Base-by-base conservation (phyloP, 176 grass and related monocot species). In the Zea luxurians region DNA sequence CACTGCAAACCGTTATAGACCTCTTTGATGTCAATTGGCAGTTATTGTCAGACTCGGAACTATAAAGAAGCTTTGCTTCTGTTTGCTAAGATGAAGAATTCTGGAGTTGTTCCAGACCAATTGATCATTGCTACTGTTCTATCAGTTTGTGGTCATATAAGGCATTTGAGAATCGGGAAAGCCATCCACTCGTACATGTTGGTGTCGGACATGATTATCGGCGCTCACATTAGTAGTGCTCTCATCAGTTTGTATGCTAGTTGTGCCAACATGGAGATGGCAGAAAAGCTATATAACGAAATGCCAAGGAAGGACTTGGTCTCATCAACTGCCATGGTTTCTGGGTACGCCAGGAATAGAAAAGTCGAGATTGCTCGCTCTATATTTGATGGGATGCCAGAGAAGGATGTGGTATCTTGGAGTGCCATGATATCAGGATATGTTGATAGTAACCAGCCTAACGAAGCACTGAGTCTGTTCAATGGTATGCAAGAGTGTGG, bases 341-440 rank as follows among this genome's bases (percentile, higher is more conserved):
- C 61, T 69, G 91, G 87, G n/a, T 94, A 89, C 65, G 89, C 87
- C 66, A 98, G 92, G 85, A 83, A 88, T 46, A 81, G 87, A 59
- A 75, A 85, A 49, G 63, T 92, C 52, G 78, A 90, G 34, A 68
- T 78, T 83, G 89, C 91, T 49, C 89, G 84, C 43, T 84, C 52
- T 61, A 90, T 98, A 87, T 94, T 98, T 62, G 76, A 94, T 80
- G 73, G 47, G 71, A 90, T 98, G 95, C 55, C 78, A 66, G 63
- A 85, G 45, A 94, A 85, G 80, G 91, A 98, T 53, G 73, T 94
- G 8, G 83, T 98, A 58, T 94, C 80, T 78, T 98, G 95, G 91
- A 98, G 89, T 80, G 91, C 95, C 66, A 90, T 98, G 91, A 89
- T 98, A 80, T 83, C 89, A 63, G 91, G 81, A 48, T 92, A 98